Base-by-base conservation (phyloP, 176 grass and related monocot genomes). In the Chrysopogon serrulatus region DNA sequence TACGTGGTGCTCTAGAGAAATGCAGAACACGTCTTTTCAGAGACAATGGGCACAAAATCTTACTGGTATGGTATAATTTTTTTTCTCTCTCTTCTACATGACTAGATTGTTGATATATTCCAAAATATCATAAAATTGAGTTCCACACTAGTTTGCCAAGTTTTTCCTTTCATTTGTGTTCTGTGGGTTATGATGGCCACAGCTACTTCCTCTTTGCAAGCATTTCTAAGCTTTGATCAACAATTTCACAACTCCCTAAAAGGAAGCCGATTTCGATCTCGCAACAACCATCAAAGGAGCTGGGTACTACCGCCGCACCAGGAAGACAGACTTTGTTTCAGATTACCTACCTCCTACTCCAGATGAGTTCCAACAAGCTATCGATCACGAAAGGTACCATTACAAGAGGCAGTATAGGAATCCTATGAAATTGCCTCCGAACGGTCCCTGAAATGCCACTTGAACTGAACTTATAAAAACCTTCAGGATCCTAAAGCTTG, bases 241-340 rank as follows among this genome's bases (percentile, higher is more conserved):
- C 49, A 6, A 34, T 39, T 71, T 45, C 27, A 21, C 42, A 78
- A 82, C 44, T 53, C 69, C 70, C 17, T 80, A 35, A 48, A 47
- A 98, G 96, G 96, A 98, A 93, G 80, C 73, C 80, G 87, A 82
- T 32, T 86, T 98, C 16, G 87, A 98, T 79, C 73, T 98, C 12
- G 73, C 87, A 2, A 95, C 91, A 26, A 70, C 81, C 39, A 88
- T 98, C 57, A 98, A 92, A 78, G 96, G 96, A 63, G 89, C 91
- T 61, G 86, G 91, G 82, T 90, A 82, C 73, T 98, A 95, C 73
- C 89, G 96, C 44, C 93, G 92, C 79, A 87, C 92, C 47, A 71
- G 34, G 44, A 83, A 90, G 79, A 80, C 69, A 0, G 91, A 98
- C 69, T 88, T 91, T 48, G 83, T 98, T 41, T 85, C 72, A 18